A percentile compares a stretch with the other conserved stretches of the same genome.
phyloP scores from a whole-genome alignment of 441 rosid genomes.

The Brassica balearica region DNA sequence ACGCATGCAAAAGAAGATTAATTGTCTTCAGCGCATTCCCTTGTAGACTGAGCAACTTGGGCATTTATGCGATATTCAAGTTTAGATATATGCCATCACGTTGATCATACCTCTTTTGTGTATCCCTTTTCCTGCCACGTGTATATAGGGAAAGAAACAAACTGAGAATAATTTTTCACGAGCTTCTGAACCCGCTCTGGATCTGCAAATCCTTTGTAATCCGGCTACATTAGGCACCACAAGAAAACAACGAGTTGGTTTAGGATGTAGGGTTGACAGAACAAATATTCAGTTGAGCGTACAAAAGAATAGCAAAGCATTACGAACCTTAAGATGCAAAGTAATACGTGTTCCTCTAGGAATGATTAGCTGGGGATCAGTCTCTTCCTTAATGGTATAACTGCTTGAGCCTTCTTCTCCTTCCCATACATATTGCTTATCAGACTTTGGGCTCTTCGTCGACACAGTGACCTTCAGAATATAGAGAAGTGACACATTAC shows the following conservation, averaged over 20 bases:
- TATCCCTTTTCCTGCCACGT: slow-evolving; percentile 96
- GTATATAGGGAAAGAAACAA: slow-evolving; percentile 94
- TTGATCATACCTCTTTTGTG: slow-evolving; percentile 80
- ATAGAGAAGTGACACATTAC: background rate
- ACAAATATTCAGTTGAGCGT: slow-evolving; percentile 17
- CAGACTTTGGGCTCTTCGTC: slow-evolving; percentile 89
- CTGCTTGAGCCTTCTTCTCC: slow-evolving; percentile 91
- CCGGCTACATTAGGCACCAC: slow-evolving; percentile 53
- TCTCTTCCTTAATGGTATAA: slow-evolving; percentile 77
- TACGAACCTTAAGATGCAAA: slow-evolving; percentile 83
- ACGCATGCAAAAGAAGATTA: background rate
- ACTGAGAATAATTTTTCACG: slow-evolving; percentile 89
- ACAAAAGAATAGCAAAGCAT: slow-evolving; percentile 23
- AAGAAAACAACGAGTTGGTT: background rate
- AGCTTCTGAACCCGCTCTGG: slow-evolving; percentile 92
- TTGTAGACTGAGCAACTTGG: background rate
- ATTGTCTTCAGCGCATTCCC: background rate
- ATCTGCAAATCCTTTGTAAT: slow-evolving; percentile 88
- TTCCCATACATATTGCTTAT: slow-evolving; percentile 92
- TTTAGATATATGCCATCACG: slow-evolving; percentile 10
- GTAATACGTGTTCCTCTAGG: slow-evolving; percentile 91
- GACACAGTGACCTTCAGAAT: slow-evolving; percentile 74
- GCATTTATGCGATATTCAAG: background rate
- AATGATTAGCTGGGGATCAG: slow-evolving; percentile 72
- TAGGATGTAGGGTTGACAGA: background rate